Evolutionary conservation across 2,329 filamentous ascomycete species (phyloP).

Genomic region (Fusarium fujikuroi): DNA sequence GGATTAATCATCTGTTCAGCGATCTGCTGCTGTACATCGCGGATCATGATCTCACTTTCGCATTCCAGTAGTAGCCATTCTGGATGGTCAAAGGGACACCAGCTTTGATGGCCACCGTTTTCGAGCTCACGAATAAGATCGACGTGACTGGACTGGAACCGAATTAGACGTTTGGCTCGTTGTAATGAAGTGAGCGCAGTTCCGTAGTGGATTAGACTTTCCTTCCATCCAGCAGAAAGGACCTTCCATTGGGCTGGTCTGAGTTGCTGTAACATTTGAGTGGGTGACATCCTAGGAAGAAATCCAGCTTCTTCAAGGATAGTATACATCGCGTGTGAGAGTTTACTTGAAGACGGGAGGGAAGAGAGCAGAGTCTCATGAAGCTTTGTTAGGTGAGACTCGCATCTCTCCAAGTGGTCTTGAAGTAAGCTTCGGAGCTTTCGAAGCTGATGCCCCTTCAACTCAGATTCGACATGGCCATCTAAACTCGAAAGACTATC

Average conservation of each 20-base stretch:
- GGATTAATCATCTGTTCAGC: conserved; percentile 65
- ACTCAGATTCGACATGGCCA: background rate
- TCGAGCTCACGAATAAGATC: conserved; percentile 55
- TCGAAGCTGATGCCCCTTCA: background rate
- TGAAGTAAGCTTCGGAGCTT: background rate
- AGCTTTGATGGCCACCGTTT: conserved; percentile 66
- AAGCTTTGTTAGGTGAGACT: background rate
- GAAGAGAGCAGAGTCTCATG: background rate
- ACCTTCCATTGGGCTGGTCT: conserved; percentile 39
- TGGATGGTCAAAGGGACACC: conserved; percentile 62
- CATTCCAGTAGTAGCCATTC: conserved; percentile 73
- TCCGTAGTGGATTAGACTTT: conserved; percentile 53
- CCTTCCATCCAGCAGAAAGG: conserved; percentile 49
- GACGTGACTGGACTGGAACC: conserved; percentile 29
- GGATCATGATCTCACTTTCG: conserved; percentile 70
- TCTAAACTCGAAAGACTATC: conserved; percentile 19
- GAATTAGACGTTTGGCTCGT: conserved; percentile 54
- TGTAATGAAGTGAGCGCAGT: conserved; percentile 54
- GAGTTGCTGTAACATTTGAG: conserved; percentile 51
- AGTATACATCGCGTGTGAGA: fast-evolving
- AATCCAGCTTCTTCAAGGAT: background rate
- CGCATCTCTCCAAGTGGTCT: conserved; percentile 3
- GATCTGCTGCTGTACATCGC: conserved; percentile 68
- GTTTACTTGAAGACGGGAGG: fast-evolving
- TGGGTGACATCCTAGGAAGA: conserved; percentile 46